Conservation (phyloP, 106 monocot species). For the Ottelia alismoides region DNA sequence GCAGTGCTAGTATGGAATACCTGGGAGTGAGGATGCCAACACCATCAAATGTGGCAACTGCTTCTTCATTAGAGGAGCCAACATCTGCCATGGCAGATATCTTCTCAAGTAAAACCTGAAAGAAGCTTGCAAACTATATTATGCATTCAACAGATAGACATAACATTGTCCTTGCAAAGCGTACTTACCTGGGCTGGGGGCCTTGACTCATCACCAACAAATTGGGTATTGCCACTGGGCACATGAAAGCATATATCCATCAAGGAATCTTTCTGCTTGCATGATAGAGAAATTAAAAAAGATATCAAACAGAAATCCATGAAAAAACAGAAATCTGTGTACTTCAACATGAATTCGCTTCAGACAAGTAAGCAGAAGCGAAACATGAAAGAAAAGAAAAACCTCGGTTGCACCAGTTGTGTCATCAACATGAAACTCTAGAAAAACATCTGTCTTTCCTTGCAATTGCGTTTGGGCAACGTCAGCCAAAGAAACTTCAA, state of each 20-base stretch:
- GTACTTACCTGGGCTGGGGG: slow-evolving; percentile 82
- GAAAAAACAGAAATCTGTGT: not conserved
- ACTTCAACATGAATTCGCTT: not conserved
- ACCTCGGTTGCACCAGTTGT: slow-evolving; percentile 99
- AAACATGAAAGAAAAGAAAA: not conserved
- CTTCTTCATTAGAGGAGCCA: slow-evolving; percentile 86
- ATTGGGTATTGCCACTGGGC: slow-evolving; percentile 92
- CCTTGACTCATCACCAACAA: slow-evolving; percentile 80
- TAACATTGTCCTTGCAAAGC: too few species aligned
- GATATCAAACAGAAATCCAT: too few species aligned
- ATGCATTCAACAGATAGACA: too few species aligned
- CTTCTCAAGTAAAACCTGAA: slow-evolving; percentile 77
- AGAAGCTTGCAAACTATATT: too few species aligned
- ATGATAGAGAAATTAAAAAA: not conserved
- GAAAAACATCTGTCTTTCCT: slow-evolving; percentile 90
- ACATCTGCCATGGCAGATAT: slow-evolving; percentile 81
- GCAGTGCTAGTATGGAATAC: too few species aligned
- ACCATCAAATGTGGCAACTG: slow-evolving; percentile 88
- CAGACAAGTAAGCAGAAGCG: not conserved
- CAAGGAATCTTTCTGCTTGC: slow-evolving; percentile 99
- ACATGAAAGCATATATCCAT: slow-evolving; percentile 93
- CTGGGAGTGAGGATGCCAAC: slow-evolving; percentile 94
- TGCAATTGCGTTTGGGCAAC: slow-evolving; percentile 90
- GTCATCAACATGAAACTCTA: slow-evolving; percentile 98
- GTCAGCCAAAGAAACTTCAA: slow-evolving; percentile 97